Evolutionary conservation across 495 filamentous ascomycete genomes (phyloP), one percentile per base, ranked within the genome.

Genomic region (Aspergillus haitiensis): DNA sequence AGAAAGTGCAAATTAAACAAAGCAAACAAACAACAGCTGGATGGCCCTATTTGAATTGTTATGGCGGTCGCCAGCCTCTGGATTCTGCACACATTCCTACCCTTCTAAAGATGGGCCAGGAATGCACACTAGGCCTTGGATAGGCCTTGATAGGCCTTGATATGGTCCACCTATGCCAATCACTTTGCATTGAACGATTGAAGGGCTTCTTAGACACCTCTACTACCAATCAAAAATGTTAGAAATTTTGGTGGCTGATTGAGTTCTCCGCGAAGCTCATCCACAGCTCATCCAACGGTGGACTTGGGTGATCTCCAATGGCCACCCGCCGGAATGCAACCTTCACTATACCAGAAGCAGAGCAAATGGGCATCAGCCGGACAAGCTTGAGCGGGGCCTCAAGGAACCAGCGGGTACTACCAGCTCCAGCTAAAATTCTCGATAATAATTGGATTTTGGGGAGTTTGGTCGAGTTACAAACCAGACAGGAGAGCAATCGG

Each of bases 1-100:
- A 73, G 67, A 74, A 61, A 62, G 73, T 78, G 75, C 77, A 79
- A 78, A 77, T 71, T 64, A 74, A 67, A 72, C 77, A 78, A 79
- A 79, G 71, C 67, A 78, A 78, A 74, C 75, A 78, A 79, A 79
- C 77, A 77, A 77, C 71, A 75, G 77, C 70, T 61, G 51, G 52
- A 70, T 52, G 69, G 64, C 52, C 61, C 63, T 79, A 76, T 79
- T 79, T 79, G 75, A 79, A 78, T 66, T 61, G 63, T 64, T 56
- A 61, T 55, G 31, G 60, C 39, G 57, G 54, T 32, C 54, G 50
- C 75, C 75, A 78, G 75, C 75, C 77, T 75, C 71, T 64, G 60
- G 46, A 70, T 77, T 75, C 64, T 64, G 47, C 62, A 61, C 54
- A 67, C 75, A 78, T 79, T 79, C 75, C 73, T 58, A n/a, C 44